Conservation (phyloP, 176 grass and related monocot genomes). For the Musa beccarii region DNA sequence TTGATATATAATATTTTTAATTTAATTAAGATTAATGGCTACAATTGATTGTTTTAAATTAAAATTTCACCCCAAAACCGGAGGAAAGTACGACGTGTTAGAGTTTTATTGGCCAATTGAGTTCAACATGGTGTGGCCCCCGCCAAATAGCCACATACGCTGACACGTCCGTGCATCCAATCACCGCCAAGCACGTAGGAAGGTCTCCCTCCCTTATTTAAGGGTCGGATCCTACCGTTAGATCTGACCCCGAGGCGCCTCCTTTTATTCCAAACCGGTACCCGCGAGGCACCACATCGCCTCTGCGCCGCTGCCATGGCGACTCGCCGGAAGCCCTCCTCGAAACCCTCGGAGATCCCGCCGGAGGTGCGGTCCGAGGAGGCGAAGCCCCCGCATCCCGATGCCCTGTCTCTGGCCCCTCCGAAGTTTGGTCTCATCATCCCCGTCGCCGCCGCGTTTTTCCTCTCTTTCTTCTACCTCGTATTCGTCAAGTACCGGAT, state of each 20-base stretch:
- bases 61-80: too few relatives aligned
- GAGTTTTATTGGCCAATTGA: too few relatives aligned
- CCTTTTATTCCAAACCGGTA: not conserved
- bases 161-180: not conserved
- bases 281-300: constrained; percentile 1
- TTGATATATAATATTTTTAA: too few relatives aligned
- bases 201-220: not conserved
- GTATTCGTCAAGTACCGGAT: constrained; percentile 69
- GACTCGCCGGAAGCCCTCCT: constrained; percentile 33
- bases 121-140: too few relatives aligned
- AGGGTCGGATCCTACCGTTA: not conserved
- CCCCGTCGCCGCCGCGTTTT: constrained; percentile 36
- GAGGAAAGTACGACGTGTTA: too few relatives aligned
- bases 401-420: constrained; percentile 29
- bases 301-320: constrained; percentile 25
- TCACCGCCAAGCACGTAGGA: not conserved
- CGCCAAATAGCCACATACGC: not conserved
- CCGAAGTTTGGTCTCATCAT: constrained; percentile 50
- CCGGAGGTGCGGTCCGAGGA: constrained; percentile 4
- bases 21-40: too few relatives aligned
- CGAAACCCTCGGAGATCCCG: constrained; percentile 17
- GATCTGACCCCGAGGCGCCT: not conserved
- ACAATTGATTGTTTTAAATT: too few relatives aligned
- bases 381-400: not conserved
- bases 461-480: constrained; percentile 86